Evolutionary conservation across 352 stramenopile species (phyloP).

Genomic region (Phytophthora meadii): DNA sequence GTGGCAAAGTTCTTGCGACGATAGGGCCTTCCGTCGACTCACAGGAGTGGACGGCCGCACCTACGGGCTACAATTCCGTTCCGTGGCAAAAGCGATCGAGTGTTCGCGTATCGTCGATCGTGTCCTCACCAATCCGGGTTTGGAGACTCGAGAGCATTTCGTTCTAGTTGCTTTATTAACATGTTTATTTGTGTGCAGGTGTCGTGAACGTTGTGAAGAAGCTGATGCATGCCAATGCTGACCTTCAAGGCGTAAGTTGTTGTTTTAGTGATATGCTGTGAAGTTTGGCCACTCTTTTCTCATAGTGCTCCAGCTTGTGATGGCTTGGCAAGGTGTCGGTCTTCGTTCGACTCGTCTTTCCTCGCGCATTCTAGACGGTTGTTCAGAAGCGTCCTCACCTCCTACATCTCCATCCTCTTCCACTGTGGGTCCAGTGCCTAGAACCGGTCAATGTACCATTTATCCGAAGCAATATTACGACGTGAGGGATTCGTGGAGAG

Average conservation of each 20-base stretch:
- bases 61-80: conserved; percentile 62
- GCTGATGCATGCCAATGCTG: conserved; percentile 23
- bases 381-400: conserved; percentile 13
- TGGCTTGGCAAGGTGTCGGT: conserved; percentile 35
- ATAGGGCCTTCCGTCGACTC: conserved; percentile 52
- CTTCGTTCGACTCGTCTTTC: conserved; percentile 23
- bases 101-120: conserved; percentile 57
- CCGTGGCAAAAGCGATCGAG: conserved; percentile 46
- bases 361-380: background rate
- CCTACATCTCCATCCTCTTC: background rate
- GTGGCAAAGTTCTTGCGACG: conserved; percentile 32
- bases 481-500: background rate
- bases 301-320: conserved; percentile 26
- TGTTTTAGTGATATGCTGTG: background rate
- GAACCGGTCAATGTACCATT: background rate
- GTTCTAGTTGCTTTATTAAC: background rate
- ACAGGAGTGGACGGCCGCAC: conserved; percentile 36
- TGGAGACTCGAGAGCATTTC: background rate
- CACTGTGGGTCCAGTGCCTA: background rate
- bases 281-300: background rate
- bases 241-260: conserved; percentile 26
- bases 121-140: conserved; percentile 58
- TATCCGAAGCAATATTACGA: conserved; percentile 18
- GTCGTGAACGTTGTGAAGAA: conserved; percentile 25
- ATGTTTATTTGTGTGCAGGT: conserved; percentile 7